phyloP scores from a whole-genome alignment of 257 asterid species.

The Capsicum pubescens region DNA sequence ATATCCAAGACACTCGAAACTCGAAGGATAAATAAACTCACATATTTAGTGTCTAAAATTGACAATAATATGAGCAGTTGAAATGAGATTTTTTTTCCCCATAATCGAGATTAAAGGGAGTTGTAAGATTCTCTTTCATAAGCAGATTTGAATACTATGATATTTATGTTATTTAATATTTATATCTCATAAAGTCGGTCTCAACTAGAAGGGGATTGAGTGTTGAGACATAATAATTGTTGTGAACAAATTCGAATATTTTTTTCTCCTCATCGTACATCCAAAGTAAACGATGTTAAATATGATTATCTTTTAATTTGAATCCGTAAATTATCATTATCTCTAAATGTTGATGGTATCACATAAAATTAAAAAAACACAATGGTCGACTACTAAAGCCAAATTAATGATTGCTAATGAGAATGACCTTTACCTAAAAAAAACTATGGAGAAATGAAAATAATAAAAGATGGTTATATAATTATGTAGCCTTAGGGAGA shows the following conservation, averaged over 20 bases:
- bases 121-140: no score
- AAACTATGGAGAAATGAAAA: neutral
- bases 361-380: neutral
- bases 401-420: conserved; percentile 12
- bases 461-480: neutral
- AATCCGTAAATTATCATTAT: conserved; percentile 1
- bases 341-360: neutral
- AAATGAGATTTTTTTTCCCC: no score
- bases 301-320: neutral
- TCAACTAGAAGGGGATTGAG: neutral
- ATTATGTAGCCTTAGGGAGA: neutral
- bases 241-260: neutral
- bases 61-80: no score
- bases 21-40: no score
- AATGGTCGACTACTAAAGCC: conserved; percentile 20
- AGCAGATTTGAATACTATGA: no score
- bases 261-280: neutral
- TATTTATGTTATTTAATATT: neutral
- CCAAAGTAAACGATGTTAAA: conserved; percentile 16
- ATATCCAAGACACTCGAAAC: no score
- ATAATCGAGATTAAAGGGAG: no score
- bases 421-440: neutral
- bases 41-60: no score
- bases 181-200: neutral
- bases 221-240: neutral